Evolutionary conservation across 345 rosid genomes (phyloP).

Genomic region (Kandelia obovata): DNA sequence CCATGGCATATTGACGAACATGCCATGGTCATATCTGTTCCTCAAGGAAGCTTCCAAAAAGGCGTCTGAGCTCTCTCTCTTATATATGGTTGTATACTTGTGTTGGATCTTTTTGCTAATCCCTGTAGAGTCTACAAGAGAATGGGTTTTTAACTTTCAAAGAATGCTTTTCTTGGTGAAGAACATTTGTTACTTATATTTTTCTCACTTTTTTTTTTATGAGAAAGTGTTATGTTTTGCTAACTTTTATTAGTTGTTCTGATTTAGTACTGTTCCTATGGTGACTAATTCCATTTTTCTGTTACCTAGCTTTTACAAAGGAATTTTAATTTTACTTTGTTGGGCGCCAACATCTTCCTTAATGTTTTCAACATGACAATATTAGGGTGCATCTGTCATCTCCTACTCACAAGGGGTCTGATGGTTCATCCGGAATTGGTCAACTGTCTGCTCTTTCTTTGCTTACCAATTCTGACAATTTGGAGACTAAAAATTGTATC

Average conservation of each 20-base stretch:
- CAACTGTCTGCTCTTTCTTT: conserved; percentile 23
- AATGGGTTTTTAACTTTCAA: too few relatives aligned
- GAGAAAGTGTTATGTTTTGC: too few relatives aligned
- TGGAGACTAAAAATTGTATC: conserved; percentile 31
- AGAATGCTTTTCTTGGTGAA: too few relatives aligned
- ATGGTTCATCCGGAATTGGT: conserved; percentile 21
- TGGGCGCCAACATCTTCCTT: background rate
- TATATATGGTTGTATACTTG: too few relatives aligned
- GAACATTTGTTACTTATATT: too few relatives aligned
- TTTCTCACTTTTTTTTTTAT: too few relatives aligned
- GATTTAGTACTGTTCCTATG: too few relatives aligned
- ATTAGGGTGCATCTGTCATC: conserved; percentile 48
- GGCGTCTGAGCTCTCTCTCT: too few relatives aligned
- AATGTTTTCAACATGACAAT: background rate
- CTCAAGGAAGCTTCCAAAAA: background rate
- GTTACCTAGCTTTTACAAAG: background rate
- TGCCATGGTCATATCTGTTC: background rate
- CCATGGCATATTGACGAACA: background rate
- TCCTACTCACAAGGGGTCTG: conserved; percentile 13
- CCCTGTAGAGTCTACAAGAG: too few relatives aligned
- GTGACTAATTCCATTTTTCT: background rate
- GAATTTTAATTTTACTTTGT: background rate
- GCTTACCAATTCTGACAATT: conserved; percentile 26
- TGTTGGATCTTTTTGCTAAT: too few relatives aligned
- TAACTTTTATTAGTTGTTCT: too few relatives aligned